Evolutionary conservation across 441 rosid genomes (phyloP), one percentile per base, ranked within the genome.

Genomic region (Syzygium malaccense): DNA sequence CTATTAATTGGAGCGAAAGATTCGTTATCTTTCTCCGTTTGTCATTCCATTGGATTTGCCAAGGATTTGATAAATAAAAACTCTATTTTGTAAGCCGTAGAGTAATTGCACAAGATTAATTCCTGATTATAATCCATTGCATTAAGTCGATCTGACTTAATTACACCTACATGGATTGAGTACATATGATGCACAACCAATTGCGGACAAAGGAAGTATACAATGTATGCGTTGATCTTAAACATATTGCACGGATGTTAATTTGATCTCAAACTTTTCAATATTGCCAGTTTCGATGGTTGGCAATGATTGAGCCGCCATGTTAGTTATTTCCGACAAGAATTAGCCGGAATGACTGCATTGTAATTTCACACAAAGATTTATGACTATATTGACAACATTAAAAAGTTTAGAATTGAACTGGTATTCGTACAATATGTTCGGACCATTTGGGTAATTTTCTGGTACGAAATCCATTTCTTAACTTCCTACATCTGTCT

Each of bases 251-350:
- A 4, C 1, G 37, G 3, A 32, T 66, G 4, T n/a, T 8, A 14
- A 15, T 8, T 32, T 0, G 0, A 6, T 3, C 3, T 4, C 9
- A 19, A 68, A 33, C 0, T 68, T 68, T 68, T 68, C 7, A 68
- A 19, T 68, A 1, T 33, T 10, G 2, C 0, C 14, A 33, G 20
- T 19, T 68, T 19, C 7, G 0, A 33, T 20, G 26, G 8, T 4
- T 0, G 2, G 4, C 4, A 10, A 2, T 11, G 14, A 68, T 4
- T 19, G 20, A 0, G 12, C 26, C 2, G 12, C 4, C 48, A 0
- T 19, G 3, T 33, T 1, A 33, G 2, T 13, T 0, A 66, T 66
- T 66, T 62, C 7, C 6, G 0, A 4, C 9, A 0, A 64, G 4
- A 30, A 64, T 30, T 14, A 9, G 28, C 1, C 3, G 0, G 17